phyloP scores from a whole-genome alignment of 495 filamentous ascomycete species.

The Aspergillus bertholletiae region DNA sequence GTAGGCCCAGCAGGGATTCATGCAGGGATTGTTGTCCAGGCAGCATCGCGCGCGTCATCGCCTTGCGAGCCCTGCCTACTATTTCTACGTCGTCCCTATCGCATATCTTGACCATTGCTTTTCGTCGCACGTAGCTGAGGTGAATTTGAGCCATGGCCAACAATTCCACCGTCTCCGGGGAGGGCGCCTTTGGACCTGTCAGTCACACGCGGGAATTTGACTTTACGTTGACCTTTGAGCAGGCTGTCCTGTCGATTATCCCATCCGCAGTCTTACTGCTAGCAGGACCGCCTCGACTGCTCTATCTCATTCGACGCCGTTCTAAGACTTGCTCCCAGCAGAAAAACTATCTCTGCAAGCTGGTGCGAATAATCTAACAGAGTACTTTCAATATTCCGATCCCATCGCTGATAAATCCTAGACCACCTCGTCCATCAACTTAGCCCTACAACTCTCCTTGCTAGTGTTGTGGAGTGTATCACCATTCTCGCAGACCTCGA shows the following conservation, averaged over 20 bases:
- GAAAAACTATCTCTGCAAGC: neutral
- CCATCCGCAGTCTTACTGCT: neutral
- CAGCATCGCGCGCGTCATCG: conserved; percentile 1
- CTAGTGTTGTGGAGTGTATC: neutral
- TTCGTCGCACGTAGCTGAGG: neutral
- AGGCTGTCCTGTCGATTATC: neutral
- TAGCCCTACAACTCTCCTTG: neutral
- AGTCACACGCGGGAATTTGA: neutral
- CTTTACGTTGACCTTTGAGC: neutral
- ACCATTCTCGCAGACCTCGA: neutral
- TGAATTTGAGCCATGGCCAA: conserved; percentile 2
- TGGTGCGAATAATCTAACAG: no score
- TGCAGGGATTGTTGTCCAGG: conserved; percentile 3
- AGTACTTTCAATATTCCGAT: no score
- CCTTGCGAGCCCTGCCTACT: neutral
- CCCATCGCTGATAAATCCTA: no score
- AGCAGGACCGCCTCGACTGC: neutral
- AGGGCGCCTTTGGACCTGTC: no score
- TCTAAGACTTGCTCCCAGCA: neutral
- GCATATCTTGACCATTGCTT: neutral
- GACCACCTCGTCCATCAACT: no score
- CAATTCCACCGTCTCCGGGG: neutral
- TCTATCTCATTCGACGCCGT: neutral
- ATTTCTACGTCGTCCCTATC: neutral
- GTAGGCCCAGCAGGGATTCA: neutral